Evolutionary conservation across 495 filamentous ascomycete genomes (phyloP).

Genomic region (Hamigera avellanea): DNA sequence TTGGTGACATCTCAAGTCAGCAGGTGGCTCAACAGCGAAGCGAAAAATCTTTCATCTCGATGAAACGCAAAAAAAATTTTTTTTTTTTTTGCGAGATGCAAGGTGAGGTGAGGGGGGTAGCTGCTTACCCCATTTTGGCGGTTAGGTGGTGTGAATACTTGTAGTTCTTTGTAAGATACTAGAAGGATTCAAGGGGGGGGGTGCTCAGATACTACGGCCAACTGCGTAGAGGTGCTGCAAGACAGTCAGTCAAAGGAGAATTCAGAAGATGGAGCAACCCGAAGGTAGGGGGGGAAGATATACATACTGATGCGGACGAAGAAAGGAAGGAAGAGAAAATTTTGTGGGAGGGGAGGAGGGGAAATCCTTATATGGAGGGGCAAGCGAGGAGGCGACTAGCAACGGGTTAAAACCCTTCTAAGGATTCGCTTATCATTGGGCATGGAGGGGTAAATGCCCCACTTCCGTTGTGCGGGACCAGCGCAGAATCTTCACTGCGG

Average conservation of each 20-base stretch:
- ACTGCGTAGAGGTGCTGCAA: constrained; percentile 42
- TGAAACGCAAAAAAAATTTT: too few species aligned
- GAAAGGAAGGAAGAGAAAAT: constrained; percentile 27
- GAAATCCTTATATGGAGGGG: constrained; percentile 43
- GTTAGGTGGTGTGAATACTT: constrained; percentile 26
- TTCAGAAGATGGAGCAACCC: too few species aligned
- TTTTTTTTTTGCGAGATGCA: constrained; percentile 1
- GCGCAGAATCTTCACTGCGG: constrained; percentile 29
- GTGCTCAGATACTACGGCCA: constrained; percentile 42
- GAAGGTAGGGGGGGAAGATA: constrained; percentile 20
- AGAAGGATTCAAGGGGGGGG: constrained; percentile 21
- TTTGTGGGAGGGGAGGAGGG: constrained; percentile 34
- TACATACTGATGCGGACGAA: constrained; percentile 41
- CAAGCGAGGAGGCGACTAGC: constrained; percentile 36
- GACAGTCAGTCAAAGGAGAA: constrained; percentile 23
- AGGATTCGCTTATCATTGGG: constrained; percentile 18
- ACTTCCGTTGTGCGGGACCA: too few species aligned
- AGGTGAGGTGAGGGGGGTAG: constrained; percentile 1
- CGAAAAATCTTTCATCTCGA: neutral
- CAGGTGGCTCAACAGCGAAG: neutral
- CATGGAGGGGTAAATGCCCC: constrained; percentile 14
- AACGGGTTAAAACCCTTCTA: constrained; percentile 32
- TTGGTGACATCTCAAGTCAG: constrained; percentile 10
- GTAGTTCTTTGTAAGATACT: constrained; percentile 36
- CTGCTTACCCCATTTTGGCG: constrained; percentile 42